A percentile compares a stretch with the other conserved stretches of the same genome.
Evolutionary conservation across 2,329 filamentous ascomycete species (phyloP).

Genomic region (Stagonosporopsis tanaceti): DNA sequence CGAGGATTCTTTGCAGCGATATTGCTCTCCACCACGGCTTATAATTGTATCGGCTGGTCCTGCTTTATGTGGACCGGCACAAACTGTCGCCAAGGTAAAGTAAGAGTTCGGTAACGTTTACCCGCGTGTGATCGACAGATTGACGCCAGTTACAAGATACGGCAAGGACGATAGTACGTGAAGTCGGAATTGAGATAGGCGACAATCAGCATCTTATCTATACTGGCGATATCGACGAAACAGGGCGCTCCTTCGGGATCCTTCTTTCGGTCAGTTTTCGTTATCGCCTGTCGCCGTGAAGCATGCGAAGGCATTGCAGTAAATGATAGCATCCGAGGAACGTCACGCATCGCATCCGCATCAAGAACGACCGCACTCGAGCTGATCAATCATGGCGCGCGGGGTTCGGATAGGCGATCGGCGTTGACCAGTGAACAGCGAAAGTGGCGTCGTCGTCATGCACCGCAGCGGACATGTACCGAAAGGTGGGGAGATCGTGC

Average conservation of each 20-base stretch:
- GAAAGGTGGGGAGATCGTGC: conserved; percentile 33
- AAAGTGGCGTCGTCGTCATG: conserved; percentile 19
- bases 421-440: conserved; percentile 11
- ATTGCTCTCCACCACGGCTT: neutral
- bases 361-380: neutral
- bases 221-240: neutral
- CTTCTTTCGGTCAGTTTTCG: conserved; percentile 17
- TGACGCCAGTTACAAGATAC: conserved; percentile 23
- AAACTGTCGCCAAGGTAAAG: conserved; percentile 7
- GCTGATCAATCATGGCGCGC: conserved; percentile 18
- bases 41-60: neutral
- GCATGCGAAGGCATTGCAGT: neutral
- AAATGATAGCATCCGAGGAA: neutral
- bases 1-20: neutral
- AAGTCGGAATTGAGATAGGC: conserved; percentile 22
- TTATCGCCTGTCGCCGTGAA: conserved; percentile 20
- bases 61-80: conserved; percentile 13
- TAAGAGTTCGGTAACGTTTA: conserved; percentile 19
- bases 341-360: conserved; percentile 1
- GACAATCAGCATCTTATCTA: conserved; percentile 21
- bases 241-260: conserved; percentile 8
- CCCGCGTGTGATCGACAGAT: conserved; percentile 13
- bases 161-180: conserved; percentile 19
- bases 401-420: conserved; percentile 23
- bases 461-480: conserved; percentile 24